Evolutionary conservation across 345 rosid genomes (phyloP).

Genomic region (Excoecaria cochinchinensis): DNA sequence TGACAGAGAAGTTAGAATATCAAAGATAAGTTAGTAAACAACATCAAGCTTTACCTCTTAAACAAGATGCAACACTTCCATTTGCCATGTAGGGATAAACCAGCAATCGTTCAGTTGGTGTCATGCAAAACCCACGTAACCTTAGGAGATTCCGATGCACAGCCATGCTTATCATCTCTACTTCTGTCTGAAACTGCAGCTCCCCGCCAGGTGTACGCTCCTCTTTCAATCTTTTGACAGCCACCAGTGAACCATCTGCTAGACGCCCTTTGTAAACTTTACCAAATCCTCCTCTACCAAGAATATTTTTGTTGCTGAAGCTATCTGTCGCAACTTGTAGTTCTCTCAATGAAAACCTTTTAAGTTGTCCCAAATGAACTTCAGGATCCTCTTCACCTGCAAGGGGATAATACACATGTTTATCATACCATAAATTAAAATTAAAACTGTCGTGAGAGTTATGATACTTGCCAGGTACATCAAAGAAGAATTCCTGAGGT

Average conservation of each 20-base stretch:
- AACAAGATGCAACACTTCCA: conserved; percentile 97
- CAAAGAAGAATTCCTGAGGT: conserved; percentile 88
- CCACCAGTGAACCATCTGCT: conserved; percentile 89
- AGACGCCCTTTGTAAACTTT: conserved; percentile 94
- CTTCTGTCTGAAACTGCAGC: conserved; percentile 97
- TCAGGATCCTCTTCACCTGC: conserved; percentile 99
- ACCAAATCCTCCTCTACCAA: conserved; percentile 98
- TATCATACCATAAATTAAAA: background rate
- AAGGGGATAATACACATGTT: conserved; percentile 10
- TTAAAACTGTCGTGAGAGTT: background rate
- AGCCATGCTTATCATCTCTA: conserved; percentile 99
- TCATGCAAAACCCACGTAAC: conserved; percentile 94
- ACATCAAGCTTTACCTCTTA: conserved; percentile 57
- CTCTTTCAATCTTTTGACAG: conserved; percentile 94
- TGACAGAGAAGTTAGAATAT: background rate
- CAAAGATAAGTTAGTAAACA: background rate
- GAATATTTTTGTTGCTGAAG: conserved; percentile 86
- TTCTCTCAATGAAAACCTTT: conserved; percentile 90
- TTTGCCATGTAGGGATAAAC: conserved; percentile 99
- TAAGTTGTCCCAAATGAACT: conserved; percentile 95
- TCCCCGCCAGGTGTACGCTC: conserved; percentile 98
- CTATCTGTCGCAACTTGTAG: conserved; percentile 92
- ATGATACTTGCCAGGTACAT: conserved; percentile 77
- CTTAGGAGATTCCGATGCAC: conserved; percentile 94
- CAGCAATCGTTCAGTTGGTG: conserved; percentile 87